Evolutionary conservation across 169 alveolate genomes (phyloP).

Genomic region (Perkinsus marinus): DNA sequence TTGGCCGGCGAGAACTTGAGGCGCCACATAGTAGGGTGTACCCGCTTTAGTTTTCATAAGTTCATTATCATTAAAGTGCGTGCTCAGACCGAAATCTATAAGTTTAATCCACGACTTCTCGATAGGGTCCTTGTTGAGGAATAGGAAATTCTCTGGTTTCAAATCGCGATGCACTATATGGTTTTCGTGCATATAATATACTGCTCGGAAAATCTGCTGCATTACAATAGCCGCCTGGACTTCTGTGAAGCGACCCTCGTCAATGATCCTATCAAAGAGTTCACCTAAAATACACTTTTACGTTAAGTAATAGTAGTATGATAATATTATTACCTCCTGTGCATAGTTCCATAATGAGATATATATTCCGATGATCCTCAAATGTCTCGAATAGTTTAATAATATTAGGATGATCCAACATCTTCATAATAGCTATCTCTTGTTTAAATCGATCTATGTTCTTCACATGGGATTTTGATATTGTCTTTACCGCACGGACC

Average conservation of each 20-base stretch:
- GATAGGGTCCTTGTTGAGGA: conserved; percentile 25
- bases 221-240: conserved; percentile 56
- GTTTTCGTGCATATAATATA: conserved; percentile 55
- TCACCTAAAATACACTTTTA: too few relatives aligned
- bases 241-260: conserved; percentile 69
- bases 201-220: conserved; percentile 74
- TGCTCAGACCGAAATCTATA: conserved; percentile 71
- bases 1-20: conserved; percentile 78
- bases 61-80: conserved; percentile 32
- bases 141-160: conserved; percentile 72
- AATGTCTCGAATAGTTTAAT: conserved; percentile 49
- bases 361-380: conserved; percentile 52
- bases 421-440: conserved; percentile 55
- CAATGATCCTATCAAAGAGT: conserved; percentile 81
- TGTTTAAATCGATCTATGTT: conserved; percentile 52
- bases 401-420: conserved; percentile 35
- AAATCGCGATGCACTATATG: conserved; percentile 73
- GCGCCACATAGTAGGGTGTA: conserved; percentile 88
- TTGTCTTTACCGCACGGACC: conserved; percentile 52
- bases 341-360: conserved; percentile 49
- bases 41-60: conserved; percentile 44
- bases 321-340: not conserved
- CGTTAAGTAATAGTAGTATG: too few relatives aligned
- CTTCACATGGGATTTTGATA: conserved; percentile 48
- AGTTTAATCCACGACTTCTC: conserved; percentile 44